A percentile compares a stretch with the other conserved stretches of the same genome.
These are phyloP conservation scores for Ascosphaera aggregata DNA, from an alignment of 2,329 filamentous ascomycete genomes.

Conservation along the genomic window DNA sequence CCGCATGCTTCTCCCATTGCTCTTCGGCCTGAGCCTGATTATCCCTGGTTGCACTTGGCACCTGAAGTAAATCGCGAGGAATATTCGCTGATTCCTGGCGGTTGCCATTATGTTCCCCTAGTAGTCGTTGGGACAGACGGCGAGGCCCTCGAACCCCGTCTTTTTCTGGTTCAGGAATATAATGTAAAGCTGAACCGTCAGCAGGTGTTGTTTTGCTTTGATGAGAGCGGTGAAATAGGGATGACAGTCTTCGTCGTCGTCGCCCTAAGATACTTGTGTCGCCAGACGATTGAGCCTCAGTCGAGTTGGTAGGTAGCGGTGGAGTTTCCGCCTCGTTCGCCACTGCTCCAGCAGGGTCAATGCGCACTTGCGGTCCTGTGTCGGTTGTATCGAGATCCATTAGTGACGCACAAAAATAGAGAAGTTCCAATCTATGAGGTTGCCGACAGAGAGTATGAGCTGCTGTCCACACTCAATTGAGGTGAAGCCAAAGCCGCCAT, in stretches of 20 bases:
- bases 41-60: background rate
- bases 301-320: constrained; percentile 1
- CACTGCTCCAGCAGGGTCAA: background rate
- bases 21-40: constrained; percentile 36
- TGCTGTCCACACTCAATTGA: too few species aligned
- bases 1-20: constrained; percentile 83
- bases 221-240: background rate
- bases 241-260: background rate
- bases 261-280: too few species aligned
- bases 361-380: background rate
- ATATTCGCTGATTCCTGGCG: background rate
- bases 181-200: background rate
- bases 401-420: background rate
- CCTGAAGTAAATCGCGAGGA: background rate
- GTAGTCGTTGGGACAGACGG: background rate
- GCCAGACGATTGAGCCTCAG: too few species aligned
- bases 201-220: background rate
- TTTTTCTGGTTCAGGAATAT: background rate
- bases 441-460: too few species aligned
- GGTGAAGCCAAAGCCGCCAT: too few species aligned
- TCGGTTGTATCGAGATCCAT: background rate
- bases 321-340: background rate
- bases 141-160: background rate
- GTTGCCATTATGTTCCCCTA: background rate
- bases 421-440: too few species aligned